Evolutionary conservation across 1,139 yeast species (phyloP).

Genomic region (Candida freyschussii): DNA sequence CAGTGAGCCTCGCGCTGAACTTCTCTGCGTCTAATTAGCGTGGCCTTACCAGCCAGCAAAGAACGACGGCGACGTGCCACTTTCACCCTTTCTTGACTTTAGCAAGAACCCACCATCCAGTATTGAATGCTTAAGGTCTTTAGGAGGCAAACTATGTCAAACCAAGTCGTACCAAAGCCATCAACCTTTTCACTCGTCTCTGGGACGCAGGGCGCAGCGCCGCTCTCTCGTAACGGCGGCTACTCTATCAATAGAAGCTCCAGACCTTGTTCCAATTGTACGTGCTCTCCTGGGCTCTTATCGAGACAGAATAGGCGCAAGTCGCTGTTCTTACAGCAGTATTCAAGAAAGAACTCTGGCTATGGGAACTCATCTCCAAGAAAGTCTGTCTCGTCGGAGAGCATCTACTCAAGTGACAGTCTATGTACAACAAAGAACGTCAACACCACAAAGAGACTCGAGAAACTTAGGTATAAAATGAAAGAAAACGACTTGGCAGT

Average conservation of each 20-base stretch:
- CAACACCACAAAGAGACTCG: conserved; percentile 57
- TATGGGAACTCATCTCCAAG: conserved; percentile 16
- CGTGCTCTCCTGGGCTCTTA: conserved; percentile 75
- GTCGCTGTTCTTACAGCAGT: conserved; percentile 46
- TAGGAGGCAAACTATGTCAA: conserved; percentile 17
- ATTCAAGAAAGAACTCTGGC: conserved; percentile 16
- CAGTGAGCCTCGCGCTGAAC: no score
- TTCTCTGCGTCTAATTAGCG: no score
- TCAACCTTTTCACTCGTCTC: conserved; percentile 25
- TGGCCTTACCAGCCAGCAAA: no score
- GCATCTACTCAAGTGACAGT: conserved; percentile 34
- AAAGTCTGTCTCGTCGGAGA: conserved; percentile 26
- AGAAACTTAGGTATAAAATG: conserved; percentile 63
- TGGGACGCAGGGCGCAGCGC: conserved; percentile 6
- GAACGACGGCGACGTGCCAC: no score
- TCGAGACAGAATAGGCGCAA: conserved; percentile 60
- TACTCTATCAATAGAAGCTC: conserved; percentile 20
- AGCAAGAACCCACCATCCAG: neutral
- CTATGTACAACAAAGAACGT: conserved; percentile 37
- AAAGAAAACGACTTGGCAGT: conserved; percentile 60
- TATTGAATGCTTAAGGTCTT: conserved; percentile 9
- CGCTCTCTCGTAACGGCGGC: conserved; percentile 8
- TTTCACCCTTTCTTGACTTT: neutral
- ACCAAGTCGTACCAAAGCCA: conserved; percentile 23
- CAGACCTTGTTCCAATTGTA: conserved; percentile 64